Evolutionary conservation across 1,284 basidiomycete species (phyloP).

Genomic region (Melampsora americana): DNA sequence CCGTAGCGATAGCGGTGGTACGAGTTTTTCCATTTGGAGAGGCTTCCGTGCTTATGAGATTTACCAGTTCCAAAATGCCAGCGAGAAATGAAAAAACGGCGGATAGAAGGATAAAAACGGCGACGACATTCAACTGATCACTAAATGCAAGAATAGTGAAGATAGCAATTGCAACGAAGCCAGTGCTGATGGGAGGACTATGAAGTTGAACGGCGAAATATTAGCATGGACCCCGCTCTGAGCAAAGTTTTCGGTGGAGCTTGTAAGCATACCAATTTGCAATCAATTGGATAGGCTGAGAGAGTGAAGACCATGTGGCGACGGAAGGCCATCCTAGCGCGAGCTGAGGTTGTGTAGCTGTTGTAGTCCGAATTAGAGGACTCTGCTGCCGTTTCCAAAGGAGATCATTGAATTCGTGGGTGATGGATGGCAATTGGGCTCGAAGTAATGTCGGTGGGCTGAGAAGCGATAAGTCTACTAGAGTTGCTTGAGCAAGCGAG

Average conservation of each 20-base stretch:
- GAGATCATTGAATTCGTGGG: background rate
- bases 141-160: background rate
- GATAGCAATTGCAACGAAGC: background rate
- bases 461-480: background rate
- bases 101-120: background rate
- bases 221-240: no score
- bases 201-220: no score
- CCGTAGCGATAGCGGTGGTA: background rate
- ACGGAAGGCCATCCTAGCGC: background rate
- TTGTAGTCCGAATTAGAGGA: background rate
- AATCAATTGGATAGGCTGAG: slow-evolving; percentile 1
- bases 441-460: slow-evolving; percentile 4
- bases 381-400: background rate
- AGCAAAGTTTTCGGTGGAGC: no score
- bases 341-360: slow-evolving; percentile 3
- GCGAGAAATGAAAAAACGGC: background rate
- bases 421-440: background rate
- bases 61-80: background rate
- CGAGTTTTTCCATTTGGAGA: background rate
- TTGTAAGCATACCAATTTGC: background rate
- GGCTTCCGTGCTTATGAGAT: background rate
- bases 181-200: background rate
- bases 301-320: background rate
- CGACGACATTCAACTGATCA: slow-evolving; percentile 1
- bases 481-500: background rate